Conservation (phyloP, 495 filamentous ascomycete genomes). For the Cercophora newfieldiana region DNA sequence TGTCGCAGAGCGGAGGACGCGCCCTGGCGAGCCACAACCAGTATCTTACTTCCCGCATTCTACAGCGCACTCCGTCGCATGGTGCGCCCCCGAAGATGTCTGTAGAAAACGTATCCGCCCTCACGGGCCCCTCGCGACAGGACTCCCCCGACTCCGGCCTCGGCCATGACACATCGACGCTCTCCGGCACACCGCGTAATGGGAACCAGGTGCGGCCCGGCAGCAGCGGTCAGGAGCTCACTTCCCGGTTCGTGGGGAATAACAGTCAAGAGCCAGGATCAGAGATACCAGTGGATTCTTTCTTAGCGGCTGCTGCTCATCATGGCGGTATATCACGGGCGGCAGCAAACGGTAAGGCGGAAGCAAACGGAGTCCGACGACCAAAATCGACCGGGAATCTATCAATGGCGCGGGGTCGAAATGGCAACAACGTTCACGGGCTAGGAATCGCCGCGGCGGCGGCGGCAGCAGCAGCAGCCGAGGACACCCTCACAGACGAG, state of each 20-base stretch:
- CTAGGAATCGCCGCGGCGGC: background rate
- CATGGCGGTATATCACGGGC: slow-evolving; percentile 20
- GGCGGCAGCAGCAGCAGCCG: background rate
- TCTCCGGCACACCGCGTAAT: slow-evolving; percentile 35
- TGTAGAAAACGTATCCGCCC: slow-evolving; percentile 52
- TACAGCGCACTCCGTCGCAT: slow-evolving; percentile 57
- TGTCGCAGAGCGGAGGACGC: slow-evolving; percentile 22
- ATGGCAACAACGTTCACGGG: background rate
- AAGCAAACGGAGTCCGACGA: slow-evolving; percentile 19
- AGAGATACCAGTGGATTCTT: slow-evolving; percentile 31
- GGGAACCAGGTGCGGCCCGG: slow-evolving; percentile 33
- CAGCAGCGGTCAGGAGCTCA: slow-evolving; percentile 50
- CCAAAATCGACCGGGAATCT: slow-evolving; percentile 31
- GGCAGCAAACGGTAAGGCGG: slow-evolving; percentile 19
- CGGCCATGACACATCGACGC: slow-evolving; percentile 16
- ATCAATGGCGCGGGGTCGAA: slow-evolving; percentile 23
- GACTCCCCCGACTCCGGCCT: slow-evolving; percentile 35
- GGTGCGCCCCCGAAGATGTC: slow-evolving; percentile 62
- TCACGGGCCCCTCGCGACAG: slow-evolving; percentile 39
- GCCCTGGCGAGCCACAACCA: slow-evolving; percentile 40
- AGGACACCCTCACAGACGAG: slow-evolving; percentile 32
- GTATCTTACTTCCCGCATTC: slow-evolving; percentile 58
- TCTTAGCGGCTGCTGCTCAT: slow-evolving; percentile 20
- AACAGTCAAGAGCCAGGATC: slow-evolving; percentile 43
- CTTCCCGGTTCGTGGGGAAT: slow-evolving; percentile 50